These are phyloP conservation scores for Tolypocladium paradoxum DNA, from an alignment of 2,329 filamentous ascomycete species.

Conservation along the genomic window DNA sequence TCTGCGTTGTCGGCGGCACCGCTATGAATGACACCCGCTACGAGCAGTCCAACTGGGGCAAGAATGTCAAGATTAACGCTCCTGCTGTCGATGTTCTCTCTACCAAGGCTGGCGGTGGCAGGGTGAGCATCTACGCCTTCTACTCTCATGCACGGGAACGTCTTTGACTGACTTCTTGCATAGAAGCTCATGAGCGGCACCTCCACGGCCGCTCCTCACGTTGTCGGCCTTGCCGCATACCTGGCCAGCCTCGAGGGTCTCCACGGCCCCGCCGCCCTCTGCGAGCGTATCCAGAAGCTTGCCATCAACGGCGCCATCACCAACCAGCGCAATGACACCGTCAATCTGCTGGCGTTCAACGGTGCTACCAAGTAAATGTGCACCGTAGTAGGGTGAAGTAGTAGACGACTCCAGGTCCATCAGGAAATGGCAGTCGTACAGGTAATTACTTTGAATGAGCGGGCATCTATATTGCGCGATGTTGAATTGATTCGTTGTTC, in stretches of 20 bases:
- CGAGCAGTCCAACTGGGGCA: conserved; percentile 35
- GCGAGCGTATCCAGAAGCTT: conserved; percentile 30
- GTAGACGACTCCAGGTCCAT: too few species aligned
- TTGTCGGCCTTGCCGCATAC: conserved; percentile 24
- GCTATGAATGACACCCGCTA: conserved; percentile 22
- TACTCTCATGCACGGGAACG: too few species aligned
- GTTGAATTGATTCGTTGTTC: too few species aligned
- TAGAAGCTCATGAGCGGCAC: conserved; percentile 34
- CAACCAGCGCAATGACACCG: conserved; percentile 26
- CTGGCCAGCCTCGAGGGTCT: conserved; percentile 5
- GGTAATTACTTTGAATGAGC: too few species aligned
- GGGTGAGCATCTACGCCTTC: too few species aligned
- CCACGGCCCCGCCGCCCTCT: conserved; percentile 31
- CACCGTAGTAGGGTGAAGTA: too few species aligned
- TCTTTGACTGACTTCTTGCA: too few species aligned
- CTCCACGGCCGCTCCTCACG: conserved; percentile 33
- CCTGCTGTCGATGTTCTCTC: conserved; percentile 31
- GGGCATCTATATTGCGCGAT: too few species aligned
- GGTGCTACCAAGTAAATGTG: too few species aligned
- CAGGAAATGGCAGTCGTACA: too few species aligned
- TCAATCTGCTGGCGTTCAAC: conserved; percentile 44
- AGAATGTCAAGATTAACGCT: conserved; percentile 33
- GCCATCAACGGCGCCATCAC: conserved; percentile 27
- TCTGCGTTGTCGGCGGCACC: conserved; percentile 36
- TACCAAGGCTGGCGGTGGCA: conserved; percentile 29